Evolutionary conservation across 2,329 filamentous ascomycete species (phyloP).

Genomic region (Claviceps arundinis): DNA sequence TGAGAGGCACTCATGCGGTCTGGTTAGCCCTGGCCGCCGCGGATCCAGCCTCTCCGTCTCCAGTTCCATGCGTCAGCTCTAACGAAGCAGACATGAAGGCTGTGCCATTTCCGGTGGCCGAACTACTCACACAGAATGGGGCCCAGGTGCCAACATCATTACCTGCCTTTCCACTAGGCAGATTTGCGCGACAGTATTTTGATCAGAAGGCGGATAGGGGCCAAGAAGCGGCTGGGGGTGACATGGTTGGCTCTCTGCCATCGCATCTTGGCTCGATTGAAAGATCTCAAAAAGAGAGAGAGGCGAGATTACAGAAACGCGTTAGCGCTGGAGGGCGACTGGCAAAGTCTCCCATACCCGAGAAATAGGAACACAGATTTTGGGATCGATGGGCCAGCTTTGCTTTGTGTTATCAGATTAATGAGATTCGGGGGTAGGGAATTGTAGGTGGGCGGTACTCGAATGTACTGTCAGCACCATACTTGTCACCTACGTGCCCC

Average conservation of each 20-base stretch:
- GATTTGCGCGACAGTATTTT: conserved; percentile 69
- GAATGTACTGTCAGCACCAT: background rate
- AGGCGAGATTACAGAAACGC: conserved; percentile 61
- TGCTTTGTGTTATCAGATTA: conserved; percentile 23
- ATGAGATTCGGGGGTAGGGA: conserved; percentile 16
- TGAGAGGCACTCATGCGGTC: conserved; percentile 74
- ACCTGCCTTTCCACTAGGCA: conserved; percentile 73
- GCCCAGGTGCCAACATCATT: conserved; percentile 67
- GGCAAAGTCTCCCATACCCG: conserved; percentile 49
- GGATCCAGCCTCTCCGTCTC: conserved; percentile 68
- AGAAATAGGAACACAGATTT: conserved; percentile 37
- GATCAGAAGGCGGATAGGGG: conserved; percentile 55
- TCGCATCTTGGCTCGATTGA: conserved; percentile 28
- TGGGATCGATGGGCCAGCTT: conserved; percentile 26
- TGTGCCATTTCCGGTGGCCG: conserved; percentile 74
- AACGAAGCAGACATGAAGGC: conserved; percentile 34
- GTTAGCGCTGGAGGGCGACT: conserved; percentile 66
- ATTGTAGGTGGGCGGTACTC: conserved; percentile 7
- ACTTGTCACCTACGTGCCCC: background rate
- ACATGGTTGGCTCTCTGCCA: conserved; percentile 51
- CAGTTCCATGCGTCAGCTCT: conserved; percentile 29
- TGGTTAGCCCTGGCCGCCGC: conserved; percentile 87
- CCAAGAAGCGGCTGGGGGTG: conserved; percentile 30
- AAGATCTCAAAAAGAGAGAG: conserved; percentile 46
- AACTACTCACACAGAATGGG: conserved; percentile 85